Evolutionary conservation across 805 yeast species (phyloP), one percentile per base, ranked within the genome.

Genomic region (Candida sakaeoensis): DNA sequence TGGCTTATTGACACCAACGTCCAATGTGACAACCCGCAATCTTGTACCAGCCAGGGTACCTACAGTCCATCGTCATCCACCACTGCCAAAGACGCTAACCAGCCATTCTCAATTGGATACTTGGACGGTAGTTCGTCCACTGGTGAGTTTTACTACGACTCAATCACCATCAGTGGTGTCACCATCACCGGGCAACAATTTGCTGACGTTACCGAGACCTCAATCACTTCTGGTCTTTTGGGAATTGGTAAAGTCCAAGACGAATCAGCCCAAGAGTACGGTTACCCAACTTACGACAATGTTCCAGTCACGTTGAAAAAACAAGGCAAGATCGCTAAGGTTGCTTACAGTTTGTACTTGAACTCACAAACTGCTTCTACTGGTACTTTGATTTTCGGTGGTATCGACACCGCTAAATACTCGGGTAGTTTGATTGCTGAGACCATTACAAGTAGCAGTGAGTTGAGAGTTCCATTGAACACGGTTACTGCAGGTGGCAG

Each of bases 171-270:
- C 24, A 40, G 25, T 37, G 37, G 47, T 18, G 33, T 37, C 7
- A 16, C 45, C 9, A 45, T 50, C 22, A 39, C 29, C 10, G 43
- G 36, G 13, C 51, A 49, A 19, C 49, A 46, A 33, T 49, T 53
- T 25, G 58, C 53, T 14, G 55, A 49, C 36, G 55, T 51, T 17
- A 48, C 46, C n/a, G 5, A 19, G 13, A 75, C 87, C 1, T 76
- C 78, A 45, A 77, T 89, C 3, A 57, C 77, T 7, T 60, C 72
- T 41, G 91, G 95, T 41, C 90, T 86, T 21, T 59, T 85, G 31
- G 89, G 90, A 21, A 77, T 85, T 45, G 91, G 91, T 10, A 66
- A 82, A 36, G 61, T 75, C 4, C 83, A 79, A 10, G 68, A 85
- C 39, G 95, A 89, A 58, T 7, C 22, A 7, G 82, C 91, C 1